phyloP scores from a whole-genome alignment of 148 eudicot genomes.

The Vaccinium vitisidaea region DNA sequence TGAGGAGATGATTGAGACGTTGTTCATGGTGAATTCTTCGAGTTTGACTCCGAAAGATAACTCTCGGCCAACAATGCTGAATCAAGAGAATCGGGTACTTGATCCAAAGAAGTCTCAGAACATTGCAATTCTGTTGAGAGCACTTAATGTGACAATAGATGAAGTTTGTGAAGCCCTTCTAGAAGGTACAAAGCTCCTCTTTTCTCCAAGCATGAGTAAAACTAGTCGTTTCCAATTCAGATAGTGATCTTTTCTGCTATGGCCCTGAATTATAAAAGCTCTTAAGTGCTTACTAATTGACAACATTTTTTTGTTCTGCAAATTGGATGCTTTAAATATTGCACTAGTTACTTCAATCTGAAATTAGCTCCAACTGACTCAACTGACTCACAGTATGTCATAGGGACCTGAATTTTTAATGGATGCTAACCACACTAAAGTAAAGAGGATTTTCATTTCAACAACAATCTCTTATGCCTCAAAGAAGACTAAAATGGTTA shows the following conservation, averaged over 20 bases:
- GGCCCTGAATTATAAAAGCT: not conserved
- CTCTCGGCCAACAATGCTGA: constrained; percentile 27
- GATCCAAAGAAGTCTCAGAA: constrained; percentile 77
- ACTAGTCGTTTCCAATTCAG: not conserved
- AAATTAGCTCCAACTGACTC: too few species aligned
- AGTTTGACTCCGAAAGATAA: constrained; percentile 37
- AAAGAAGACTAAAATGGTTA: too few species aligned
- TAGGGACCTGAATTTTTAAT: too few species aligned
- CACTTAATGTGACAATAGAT: constrained; percentile 64
- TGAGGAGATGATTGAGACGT: constrained; percentile 89
- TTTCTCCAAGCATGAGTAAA: not conserved
- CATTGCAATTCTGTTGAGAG: constrained; percentile 65
- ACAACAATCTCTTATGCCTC: too few species aligned
- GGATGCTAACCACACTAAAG: too few species aligned
- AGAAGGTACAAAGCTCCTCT: constrained; percentile 45
- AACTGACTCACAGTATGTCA: too few species aligned
- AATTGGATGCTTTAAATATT: too few species aligned
- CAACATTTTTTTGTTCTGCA: too few species aligned
- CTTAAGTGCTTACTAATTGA: too few species aligned
- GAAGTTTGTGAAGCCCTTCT: constrained; percentile 69
- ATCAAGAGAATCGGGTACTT: constrained; percentile 53
- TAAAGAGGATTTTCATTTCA: too few species aligned
- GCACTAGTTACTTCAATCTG: too few species aligned
- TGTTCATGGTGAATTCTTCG: constrained; percentile 58
- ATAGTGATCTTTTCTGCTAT: not conserved